Evolutionary conservation across 345 rosid species (phyloP), one percentile per base, ranked within the genome.

Genomic region (Balakata baccata): DNA sequence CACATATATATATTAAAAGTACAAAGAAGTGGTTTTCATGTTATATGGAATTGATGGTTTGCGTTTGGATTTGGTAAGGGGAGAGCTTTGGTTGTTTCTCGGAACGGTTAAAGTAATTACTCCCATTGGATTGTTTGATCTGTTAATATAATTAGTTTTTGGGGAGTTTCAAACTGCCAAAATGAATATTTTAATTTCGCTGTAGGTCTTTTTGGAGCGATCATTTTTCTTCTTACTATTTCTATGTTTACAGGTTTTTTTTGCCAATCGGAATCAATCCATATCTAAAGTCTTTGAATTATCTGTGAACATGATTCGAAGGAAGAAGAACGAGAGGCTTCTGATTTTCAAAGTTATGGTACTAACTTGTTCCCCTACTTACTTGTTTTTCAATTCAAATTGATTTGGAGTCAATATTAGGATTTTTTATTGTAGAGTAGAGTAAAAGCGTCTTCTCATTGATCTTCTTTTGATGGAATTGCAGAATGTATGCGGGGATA

Each of bases 251-350:
- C 62, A 69, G 72, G 7, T 51, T 53, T 53, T 54, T 6, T 53
- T 69, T 69, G 29, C 18, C n/a, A 41, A 70, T 70, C 52, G 12
- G 45, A 70, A 58, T 37, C 71, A 68, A 68, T 38, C 51, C 56
- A 43, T 57, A 41, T 70, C 53, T 43, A 22, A 54, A 41, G 62
- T 53, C 72, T 53, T 38, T 53, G 73, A 70, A 23, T 38, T 45
- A 3, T 41, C 13, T 7, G 66, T 20, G 47, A 49, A 62, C 34
- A 72, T 62, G 59, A 59, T 59, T 49, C 56, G 37, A 38, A 72
- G 52, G 68, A 69, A 69, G 72, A 37, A 37, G 49, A 72, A 62
- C 38, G 49, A 58, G 74, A 72, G 75, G 75, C 68, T 34, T 12
- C 67, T 72, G 12, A 25, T 29, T 47, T 61, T 46, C 46, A 62